These are phyloP conservation scores for Clausena lansium DNA, from an alignment of 345 rosid genomes.

Conservation along the genomic window DNA sequence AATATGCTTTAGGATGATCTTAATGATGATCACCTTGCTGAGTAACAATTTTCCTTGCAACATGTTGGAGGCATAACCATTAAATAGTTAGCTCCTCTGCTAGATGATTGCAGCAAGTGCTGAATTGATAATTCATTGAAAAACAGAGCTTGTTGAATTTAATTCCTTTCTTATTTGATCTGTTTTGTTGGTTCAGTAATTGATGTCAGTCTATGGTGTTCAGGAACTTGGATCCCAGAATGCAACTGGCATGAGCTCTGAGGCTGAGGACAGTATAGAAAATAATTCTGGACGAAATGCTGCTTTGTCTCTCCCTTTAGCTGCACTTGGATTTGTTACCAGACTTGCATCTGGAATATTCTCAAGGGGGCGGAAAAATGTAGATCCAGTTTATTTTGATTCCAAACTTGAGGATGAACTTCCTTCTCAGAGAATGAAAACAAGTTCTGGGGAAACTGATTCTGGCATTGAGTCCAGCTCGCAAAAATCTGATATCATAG, in stretches of 20 bases:
- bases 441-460: conserved; percentile 32
- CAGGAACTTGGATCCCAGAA: conserved; percentile 51
- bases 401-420: conserved; percentile 43
- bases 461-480: conserved; percentile 44
- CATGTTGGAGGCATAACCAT: conserved; percentile 1
- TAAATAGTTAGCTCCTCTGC: not conserved
- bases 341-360: conserved; percentile 84
- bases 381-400: conserved; percentile 45
- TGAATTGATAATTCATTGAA: not conserved
- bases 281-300: conserved; percentile 59
- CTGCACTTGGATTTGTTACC: conserved; percentile 83
- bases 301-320: conserved; percentile 78
- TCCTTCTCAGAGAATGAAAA: conserved; percentile 27
- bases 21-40: not conserved
- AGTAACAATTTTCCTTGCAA: not conserved
- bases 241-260: conserved; percentile 36
- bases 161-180: conserved; percentile 1
- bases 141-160: conserved; percentile 7
- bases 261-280: conserved; percentile 37
- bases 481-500: conserved; percentile 37
- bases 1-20: not conserved
- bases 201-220: conserved; percentile 26
- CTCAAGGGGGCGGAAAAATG: conserved; percentile 61
- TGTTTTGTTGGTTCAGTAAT: conserved; percentile 15
- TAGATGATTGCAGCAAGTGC: not conserved